These are phyloP conservation scores for Monosporozyma aerobia DNA, from an alignment of 805 yeast species.

Conservation along the genomic window DNA sequence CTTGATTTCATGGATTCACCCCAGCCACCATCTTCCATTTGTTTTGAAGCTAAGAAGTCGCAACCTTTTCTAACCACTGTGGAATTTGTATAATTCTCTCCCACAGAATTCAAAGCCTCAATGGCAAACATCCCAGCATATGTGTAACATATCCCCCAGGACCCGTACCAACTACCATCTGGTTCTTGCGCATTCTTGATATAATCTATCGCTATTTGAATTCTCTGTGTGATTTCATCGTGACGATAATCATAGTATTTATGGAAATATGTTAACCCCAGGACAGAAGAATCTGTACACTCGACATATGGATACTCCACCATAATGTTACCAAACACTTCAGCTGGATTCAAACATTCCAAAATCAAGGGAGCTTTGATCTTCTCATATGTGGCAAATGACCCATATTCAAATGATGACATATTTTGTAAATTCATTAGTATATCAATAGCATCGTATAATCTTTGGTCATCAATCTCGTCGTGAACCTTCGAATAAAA, in stretches of 20 bases:
- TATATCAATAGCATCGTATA: conserved; percentile 68
- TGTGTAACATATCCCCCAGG: conserved; percentile 95
- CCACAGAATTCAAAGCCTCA: conserved; percentile 76
- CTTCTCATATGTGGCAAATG: conserved; percentile 84
- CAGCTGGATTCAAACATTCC: conserved; percentile 88
- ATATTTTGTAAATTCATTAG: conserved; percentile 68
- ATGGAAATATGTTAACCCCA: conserved; percentile 76
- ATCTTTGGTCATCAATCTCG: conserved; percentile 44
- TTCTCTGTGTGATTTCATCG: conserved; percentile 58
- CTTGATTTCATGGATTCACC: conserved; percentile 88
- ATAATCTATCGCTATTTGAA: conserved; percentile 63
- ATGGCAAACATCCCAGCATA: conserved; percentile 98
- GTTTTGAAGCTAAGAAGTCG: conserved; percentile 69
- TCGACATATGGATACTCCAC: conserved; percentile 98
- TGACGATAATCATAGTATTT: conserved; percentile 55
- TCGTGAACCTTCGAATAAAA: conserved; percentile 39
- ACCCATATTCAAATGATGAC: conserved; percentile 74
- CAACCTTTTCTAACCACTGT: conserved; percentile 65
- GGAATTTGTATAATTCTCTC: conserved; percentile 51
- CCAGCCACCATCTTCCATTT: conserved; percentile 92
- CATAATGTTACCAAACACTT: conserved; percentile 96
- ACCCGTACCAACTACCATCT: conserved; percentile 97
- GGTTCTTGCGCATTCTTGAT: conserved; percentile 55
- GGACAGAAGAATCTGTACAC: conserved; percentile 90
- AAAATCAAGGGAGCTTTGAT: conserved; percentile 72